These are phyloP conservation scores for Sphagnum contortum DNA, from an alignment of 225 moss, liverwort and hornwort species.

Conservation along the genomic window DNA sequence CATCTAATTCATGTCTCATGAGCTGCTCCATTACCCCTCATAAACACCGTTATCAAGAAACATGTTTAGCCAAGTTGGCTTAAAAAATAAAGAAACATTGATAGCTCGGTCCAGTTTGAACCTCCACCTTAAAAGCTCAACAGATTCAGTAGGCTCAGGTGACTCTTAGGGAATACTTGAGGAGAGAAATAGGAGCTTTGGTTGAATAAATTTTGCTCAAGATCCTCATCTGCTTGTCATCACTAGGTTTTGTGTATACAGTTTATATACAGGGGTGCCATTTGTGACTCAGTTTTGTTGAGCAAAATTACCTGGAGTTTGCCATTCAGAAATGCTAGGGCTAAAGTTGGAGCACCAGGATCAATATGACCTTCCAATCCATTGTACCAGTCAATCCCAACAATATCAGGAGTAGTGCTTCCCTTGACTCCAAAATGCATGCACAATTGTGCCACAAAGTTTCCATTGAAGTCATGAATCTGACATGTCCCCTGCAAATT, in stretches of 20 bases:
- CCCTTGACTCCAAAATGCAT: conserved; percentile 46
- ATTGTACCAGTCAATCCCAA: conserved; percentile 92
- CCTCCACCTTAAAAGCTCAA: too few species aligned
- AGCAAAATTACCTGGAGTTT: conserved; percentile 52
- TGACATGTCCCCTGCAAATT: conserved; percentile 69
- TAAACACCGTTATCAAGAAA: not conserved
- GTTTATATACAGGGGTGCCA: too few species aligned
- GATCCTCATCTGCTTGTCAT: too few species aligned
- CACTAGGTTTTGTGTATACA: too few species aligned
- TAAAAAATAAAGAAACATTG: not conserved
- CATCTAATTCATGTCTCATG: conserved; percentile 94
- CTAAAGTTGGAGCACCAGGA: conserved; percentile 67
- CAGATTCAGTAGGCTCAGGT: too few species aligned
- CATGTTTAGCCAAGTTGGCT: not conserved
- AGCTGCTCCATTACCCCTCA: conserved; percentile 23
- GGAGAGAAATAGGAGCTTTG: too few species aligned
- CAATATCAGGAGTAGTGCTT: conserved; percentile 30
- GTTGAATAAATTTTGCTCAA: too few species aligned
- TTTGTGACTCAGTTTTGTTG: too few species aligned
- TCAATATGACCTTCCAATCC: conserved; percentile 74
- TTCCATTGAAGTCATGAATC: conserved; percentile 70
- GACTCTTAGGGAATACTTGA: too few species aligned
- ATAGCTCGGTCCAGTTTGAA: not conserved
- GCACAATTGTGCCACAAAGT: conserved; percentile 60
- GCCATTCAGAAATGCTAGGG: conserved; percentile 63